Evolutionary conservation across 2,329 filamentous ascomycete genomes (phyloP), one percentile per base, ranked within the genome.

Genomic region (Pseudogymnoascus sp.): DNA sequence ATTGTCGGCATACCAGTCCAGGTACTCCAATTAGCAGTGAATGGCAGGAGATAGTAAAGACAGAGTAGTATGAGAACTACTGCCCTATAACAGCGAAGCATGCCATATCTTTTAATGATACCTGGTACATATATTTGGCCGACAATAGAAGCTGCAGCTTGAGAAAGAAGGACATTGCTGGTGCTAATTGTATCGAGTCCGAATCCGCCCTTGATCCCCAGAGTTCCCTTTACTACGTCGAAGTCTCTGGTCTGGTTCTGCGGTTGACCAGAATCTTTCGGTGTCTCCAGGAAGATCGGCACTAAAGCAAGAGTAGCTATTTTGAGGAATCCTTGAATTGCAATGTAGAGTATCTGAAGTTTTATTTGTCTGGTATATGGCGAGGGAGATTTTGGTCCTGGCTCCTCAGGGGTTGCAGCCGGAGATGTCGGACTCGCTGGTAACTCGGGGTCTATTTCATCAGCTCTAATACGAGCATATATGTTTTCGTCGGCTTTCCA

Each of bases 131-230:
- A 29, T 5, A 35, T 31, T 15, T 60, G 58, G 17, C 36, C 35
- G 58, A 10, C 7, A 29, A 60, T 31, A 2, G 11, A 21, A 31
- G 13, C 21, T 29, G 13, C 21, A 13, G 58, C 58, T 31, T 60
- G 58, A 10, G 41, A 41, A 5, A 60, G 37, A n/a, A 60, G 36
- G 24, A 60, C 33, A 4, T 60, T 41, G 17, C 58, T 60, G 15
- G 41, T 44, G 5, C 35, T 17, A 7, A 41, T 44, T 10, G 58
- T 60, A 11, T 60, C 36, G 5, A 60, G 35, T 26, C 36, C 21
- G 3, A 60, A 60, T 29, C 58, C 58, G 15, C 58, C 58, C 36
- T 24, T 26, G 6, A 21, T 17, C 9, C 33, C 11, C 5, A 60
- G 33, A 2, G n/a, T 29, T 9, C 33, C 36, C 9, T 9, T 26